Base-by-base conservation (phyloP, 2,329 filamentous ascomycete genomes). In the Zalaria sp. region DNA sequence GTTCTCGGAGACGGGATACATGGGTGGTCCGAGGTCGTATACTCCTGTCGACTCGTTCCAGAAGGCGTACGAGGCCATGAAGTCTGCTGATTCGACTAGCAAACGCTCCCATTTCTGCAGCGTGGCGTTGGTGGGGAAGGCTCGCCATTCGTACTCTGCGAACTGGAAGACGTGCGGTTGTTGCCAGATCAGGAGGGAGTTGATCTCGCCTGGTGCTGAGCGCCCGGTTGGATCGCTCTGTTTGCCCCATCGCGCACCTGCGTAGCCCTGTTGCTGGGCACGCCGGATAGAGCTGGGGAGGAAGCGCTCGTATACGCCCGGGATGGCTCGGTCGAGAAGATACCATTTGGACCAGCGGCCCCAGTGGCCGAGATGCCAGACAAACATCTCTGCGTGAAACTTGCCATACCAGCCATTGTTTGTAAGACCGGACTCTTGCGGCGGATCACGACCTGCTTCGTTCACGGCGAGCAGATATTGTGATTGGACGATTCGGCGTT, bases 161-260 rank as follows among this genome's bases (percentile, higher is more conserved):
- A 77, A 73, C 51, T 73, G 74, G 63, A 77, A 71, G 0, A 69
- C 64, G 51, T 79, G 75, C 5, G 73, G 73, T 49, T 77, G 75
- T 49, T 79, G 75, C 75, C 75, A 79, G 43, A 77, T 71, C 3
- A 79, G 58, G 1, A 79, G 58, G 6, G 67, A 69, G 52, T 79
- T 79, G 52, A 78, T 77, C 47, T 74, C 69, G 2, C 75, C 75
- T 1, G 75, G 73, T 1, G 72, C 70, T 37, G 66, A 71, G 7
- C 69, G 61, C 26, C 73, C 71, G 0, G 64, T 67, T 0, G 72
- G 69, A 51, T 76, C 73, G 6, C 66, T 72, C 72, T 76, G 76
- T 51, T 77, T 72, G 3, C 67, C 67, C 55, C 67, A 64, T 27
- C 73, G 39, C 50, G 69, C 69, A 52, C 62, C 62, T 10, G 53